Base-by-base conservation (phyloP, 495 filamentous ascomycete species). In the Penicillium egyptiacum region DNA sequence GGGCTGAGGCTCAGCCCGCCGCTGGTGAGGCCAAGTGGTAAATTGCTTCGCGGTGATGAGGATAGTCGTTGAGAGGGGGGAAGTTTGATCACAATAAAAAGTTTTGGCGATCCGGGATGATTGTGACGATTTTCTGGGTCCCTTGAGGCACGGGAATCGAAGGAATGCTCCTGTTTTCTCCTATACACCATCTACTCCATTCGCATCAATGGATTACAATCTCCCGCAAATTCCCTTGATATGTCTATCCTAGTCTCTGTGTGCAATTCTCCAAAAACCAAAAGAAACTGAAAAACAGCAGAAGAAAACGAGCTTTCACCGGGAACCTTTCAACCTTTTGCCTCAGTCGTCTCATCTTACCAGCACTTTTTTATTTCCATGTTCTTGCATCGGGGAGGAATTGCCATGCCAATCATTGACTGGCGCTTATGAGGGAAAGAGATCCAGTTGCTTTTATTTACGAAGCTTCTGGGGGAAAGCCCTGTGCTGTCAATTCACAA, bases 391-490 rank as follows among this genome's bases (percentile, higher is more conserved):
- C 69, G 64, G 70, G 70, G 72, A 75, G 72, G 72, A 70, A 76
- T 76, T 69, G 71, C 69, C 64, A 69, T 63, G 71, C 65, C 73
- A 78, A 77, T 62, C 63, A 82, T 81, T 86, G 79, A 79, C 82
- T 75, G 76, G 85, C 84, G 83, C 90, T 94, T 79, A 96, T 87
- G 91, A 96, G 90, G 91, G 91, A 96, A 96, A 96, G 91, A 96
- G 90, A 94, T 84, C 76, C 80, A 75, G 80, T 77, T 73, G 73
- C 66, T 63, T 59, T 67, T 62, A 17, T 64, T 65, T 70, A 64
- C 69, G 70, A 71, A 71, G 59, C 66, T 70, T 72, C 75, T 79
- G 83, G 87, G 90, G 89, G 91, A 96, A 96, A 89, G 91, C 91
- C 91, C 90, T 96, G 91, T 91, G 84, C 83, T 82, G 75, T 77